A percentile compares a stretch with the other conserved stretches of the same genome.
phyloP scores from a whole-genome alignment of 495 filamentous ascomycete genomes.

The Terfezia claveryi region DNA sequence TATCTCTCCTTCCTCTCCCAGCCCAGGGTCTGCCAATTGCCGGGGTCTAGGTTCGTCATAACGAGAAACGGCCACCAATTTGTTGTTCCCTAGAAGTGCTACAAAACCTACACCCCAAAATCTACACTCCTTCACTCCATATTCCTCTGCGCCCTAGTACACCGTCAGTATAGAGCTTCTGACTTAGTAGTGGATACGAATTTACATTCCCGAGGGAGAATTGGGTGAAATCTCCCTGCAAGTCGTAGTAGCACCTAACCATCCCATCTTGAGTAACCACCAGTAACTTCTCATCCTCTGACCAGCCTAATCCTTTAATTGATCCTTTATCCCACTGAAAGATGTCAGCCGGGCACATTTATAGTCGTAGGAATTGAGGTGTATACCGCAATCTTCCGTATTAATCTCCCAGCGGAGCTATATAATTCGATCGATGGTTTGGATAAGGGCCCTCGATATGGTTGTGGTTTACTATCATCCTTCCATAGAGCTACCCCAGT shows the following conservation, averaged over 20 bases:
- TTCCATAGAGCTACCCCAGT: constrained; percentile 51
- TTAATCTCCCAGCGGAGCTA: constrained; percentile 69
- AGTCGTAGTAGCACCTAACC: constrained; percentile 74
- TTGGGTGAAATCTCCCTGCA: constrained; percentile 84
- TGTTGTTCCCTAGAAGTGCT: constrained; percentile 75
- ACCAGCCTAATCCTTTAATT: constrained; percentile 85
- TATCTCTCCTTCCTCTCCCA: constrained; percentile 38
- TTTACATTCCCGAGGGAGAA: constrained; percentile 78
- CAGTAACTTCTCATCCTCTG: constrained; percentile 81
- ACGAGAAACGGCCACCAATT: constrained; percentile 61
- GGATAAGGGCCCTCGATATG: constrained; percentile 44
- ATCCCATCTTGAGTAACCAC: constrained; percentile 76
- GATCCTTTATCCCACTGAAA: constrained; percentile 69
- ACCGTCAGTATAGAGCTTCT: background rate
- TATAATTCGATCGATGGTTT: constrained; percentile 87
- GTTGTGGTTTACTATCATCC: constrained; percentile 63
- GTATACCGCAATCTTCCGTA: constrained; percentile 44
- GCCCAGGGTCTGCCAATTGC: constrained; percentile 42
- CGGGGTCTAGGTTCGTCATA: constrained; percentile 84
- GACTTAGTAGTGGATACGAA: background rate
- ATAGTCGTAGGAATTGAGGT: constrained; percentile 5
- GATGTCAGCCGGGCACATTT: constrained; percentile 6
- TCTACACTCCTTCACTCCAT: constrained; percentile 63
- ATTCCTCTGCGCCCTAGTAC: constrained; percentile 55
- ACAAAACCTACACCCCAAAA: constrained; percentile 89